These are phyloP conservation scores for Ustilago loliicola DNA, from an alignment of 1,284 basidiomycete genomes.

Conservation along the genomic window DNA sequence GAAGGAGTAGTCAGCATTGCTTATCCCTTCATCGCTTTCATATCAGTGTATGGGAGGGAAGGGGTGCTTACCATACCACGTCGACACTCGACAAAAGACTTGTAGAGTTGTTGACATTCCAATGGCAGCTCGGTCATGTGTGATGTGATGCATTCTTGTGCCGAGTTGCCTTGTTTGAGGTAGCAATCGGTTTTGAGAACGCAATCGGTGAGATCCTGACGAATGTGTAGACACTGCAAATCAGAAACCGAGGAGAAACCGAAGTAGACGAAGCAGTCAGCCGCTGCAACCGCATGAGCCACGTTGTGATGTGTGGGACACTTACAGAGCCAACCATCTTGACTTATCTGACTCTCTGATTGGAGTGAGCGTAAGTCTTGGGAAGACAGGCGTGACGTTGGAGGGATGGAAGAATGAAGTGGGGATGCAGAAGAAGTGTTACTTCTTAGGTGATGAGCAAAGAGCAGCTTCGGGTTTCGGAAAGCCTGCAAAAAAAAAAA, in stretches of 20 bases:
- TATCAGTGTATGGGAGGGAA: not conserved
- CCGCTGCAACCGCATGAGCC: not conserved
- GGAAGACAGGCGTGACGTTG: not conserved
- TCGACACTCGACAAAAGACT: constrained; percentile 58
- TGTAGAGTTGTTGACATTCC: constrained; percentile 62
- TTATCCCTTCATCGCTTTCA: not conserved
- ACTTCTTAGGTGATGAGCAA: constrained; percentile 8
- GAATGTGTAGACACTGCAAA: constrained; percentile 51
- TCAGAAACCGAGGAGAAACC: not conserved
- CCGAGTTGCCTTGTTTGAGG: constrained; percentile 41
- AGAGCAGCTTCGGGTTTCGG: constrained; percentile 25
- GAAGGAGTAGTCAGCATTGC: not conserved
- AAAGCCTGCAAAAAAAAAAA: constrained; percentile 12
- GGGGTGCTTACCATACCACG: constrained; percentile 55
- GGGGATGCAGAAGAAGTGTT: not conserved
- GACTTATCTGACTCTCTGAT: not conserved
- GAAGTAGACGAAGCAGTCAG: not conserved
- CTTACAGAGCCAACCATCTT: constrained; percentile 48
- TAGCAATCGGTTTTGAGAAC: constrained; percentile 57
- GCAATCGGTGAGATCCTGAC: constrained; percentile 57
- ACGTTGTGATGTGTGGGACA: not conserved
- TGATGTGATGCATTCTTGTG: constrained; percentile 57
- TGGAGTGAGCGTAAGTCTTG: not conserved
- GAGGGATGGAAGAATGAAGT: too few species aligned
- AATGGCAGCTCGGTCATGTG: constrained; percentile 56